Evolutionary conservation across 2,329 filamentous ascomycete species (phyloP), one percentile per base, ranked within the genome.

Genomic region (Ophiosphaerella herpotricha): DNA sequence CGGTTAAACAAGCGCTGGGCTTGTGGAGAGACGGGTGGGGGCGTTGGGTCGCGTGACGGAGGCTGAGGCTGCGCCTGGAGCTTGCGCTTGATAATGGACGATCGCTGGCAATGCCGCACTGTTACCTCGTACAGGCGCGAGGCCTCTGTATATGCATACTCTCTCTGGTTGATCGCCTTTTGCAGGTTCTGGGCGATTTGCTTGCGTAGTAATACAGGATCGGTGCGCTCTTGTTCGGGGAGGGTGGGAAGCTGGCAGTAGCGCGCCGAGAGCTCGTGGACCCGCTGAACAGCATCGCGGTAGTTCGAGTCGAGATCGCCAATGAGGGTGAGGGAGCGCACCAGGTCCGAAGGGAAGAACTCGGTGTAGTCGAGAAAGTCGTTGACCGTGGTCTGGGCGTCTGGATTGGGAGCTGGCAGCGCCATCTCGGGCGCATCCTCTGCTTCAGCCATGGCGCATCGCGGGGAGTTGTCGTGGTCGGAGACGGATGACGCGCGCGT

Each of bases 291-390:
- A 42, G 72, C 74, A 12, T 72, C 66, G 52, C 73, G 64, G 51
- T 78, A 79, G 43, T 71, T 71, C 32, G 66, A 60, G 53, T 81
- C 77, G 55, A 81, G 77, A 53, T 80, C 74, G 55, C 78, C 77
- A 61, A 87, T 85, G 49, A 87, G 76, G 43, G 81, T 84, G 46
- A 87, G 74, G 55, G 84, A 86, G 61, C 85, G 84, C 50, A 81
- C 78, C 21, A 87, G 75, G 66, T 87, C 84, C 8, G 84, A 83
- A 31, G 85, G 85, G 49, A 86, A 85, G 76, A 85, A 86, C 72
- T 87, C 85, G 55, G 85, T 87, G 72, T 87, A 87, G 70, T 86
- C 84, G 50, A 86, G 81, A 70, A 85, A 87, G 69, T 87, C 85
- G 57, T 83, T 85, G 39, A 87, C 82, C 23, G 84, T 86, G 31